Percentiles rank a stretch among this genome's conserved stretches.
These are phyloP conservation scores for Aspergillus olivimuriae DNA, from an alignment of 495 filamentous ascomycete species.

Conservation along the genomic window DNA sequence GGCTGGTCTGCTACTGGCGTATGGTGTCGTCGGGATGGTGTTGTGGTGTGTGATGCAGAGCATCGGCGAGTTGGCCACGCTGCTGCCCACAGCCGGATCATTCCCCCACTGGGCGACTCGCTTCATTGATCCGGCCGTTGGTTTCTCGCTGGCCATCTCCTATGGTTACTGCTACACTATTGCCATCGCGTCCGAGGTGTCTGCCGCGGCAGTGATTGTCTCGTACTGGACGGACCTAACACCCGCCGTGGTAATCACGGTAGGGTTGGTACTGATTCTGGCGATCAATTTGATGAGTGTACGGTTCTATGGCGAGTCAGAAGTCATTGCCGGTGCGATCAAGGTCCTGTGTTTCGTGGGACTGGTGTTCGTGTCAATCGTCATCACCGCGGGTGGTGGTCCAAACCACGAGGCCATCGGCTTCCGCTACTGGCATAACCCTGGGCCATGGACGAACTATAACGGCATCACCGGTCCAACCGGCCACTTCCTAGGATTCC, in stretches of 20 bases:
- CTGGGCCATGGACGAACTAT: slow-evolving; percentile 35
- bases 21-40: slow-evolving; percentile 59
- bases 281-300: slow-evolving; percentile 64
- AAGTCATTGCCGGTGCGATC: slow-evolving; percentile 65
- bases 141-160: slow-evolving; percentile 58
- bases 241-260: slow-evolving; percentile 59
- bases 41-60: slow-evolving; percentile 52
- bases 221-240: slow-evolving; percentile 55
- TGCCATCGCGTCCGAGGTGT: slow-evolving; percentile 65
- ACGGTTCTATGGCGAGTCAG: slow-evolving; percentile 64
- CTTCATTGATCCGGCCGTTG: slow-evolving; percentile 63
- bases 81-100: slow-evolving; percentile 64
- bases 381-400: slow-evolving; percentile 62
- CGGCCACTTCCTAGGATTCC: slow-evolving; percentile 39
- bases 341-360: slow-evolving; percentile 73
- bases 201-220: slow-evolving; percentile 65
- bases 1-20: slow-evolving; percentile 61
- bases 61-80: slow-evolving; percentile 68
- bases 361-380: slow-evolving; percentile 59
- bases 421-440: slow-evolving; percentile 61
- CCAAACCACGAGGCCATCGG: slow-evolving; percentile 56
- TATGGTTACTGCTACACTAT: slow-evolving; percentile 50
- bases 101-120: slow-evolving; percentile 69
- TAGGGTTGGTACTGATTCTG: slow-evolving; percentile 63
- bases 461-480: slow-evolving; percentile 27